These are phyloP conservation scores for Cryptococcus hybrid DNA, from an alignment of 1,284 basidiomycete genomes.

Conservation along the genomic window DNA sequence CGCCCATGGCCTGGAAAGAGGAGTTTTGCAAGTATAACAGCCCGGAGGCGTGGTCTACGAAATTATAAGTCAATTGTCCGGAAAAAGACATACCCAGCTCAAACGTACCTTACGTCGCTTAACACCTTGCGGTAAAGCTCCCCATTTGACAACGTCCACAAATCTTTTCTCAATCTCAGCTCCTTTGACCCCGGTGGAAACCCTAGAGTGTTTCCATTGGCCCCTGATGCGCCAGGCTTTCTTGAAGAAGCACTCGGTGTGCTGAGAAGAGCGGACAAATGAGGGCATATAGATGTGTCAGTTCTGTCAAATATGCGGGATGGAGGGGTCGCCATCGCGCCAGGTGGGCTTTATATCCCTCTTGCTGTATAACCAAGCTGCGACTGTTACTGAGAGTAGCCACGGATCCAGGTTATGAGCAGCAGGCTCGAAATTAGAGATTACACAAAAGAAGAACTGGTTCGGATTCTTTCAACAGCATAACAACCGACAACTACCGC, in stretches of 20 bases:
- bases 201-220: not conserved
- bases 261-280: conserved; percentile 25
- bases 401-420: too few species aligned
- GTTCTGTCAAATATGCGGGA: conserved; percentile 4
- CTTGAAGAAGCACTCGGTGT: conserved; percentile 1
- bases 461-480: too few species aligned
- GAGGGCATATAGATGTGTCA: conserved; percentile 38
- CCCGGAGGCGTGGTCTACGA: conserved; percentile 54
- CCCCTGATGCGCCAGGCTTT: not conserved
- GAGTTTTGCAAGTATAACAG: conserved; percentile 62
- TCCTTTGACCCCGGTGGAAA: not conserved
- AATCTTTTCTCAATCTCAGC: conserved; percentile 25
- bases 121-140: conserved; percentile 29
- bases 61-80: conserved; percentile 14
- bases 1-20: conserved; percentile 68
- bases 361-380: too few species aligned
- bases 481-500: too few species aligned
- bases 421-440: too few species aligned
- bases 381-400: too few species aligned
- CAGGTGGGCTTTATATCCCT: too few species aligned
- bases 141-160: conserved; percentile 34
- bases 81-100: not conserved
- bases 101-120: conserved; percentile 39
- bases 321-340: too few species aligned
- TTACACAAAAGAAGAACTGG: too few species aligned